Conservation (phyloP, 352 stramenopile species). For the Pythium utonaiense region DNA sequence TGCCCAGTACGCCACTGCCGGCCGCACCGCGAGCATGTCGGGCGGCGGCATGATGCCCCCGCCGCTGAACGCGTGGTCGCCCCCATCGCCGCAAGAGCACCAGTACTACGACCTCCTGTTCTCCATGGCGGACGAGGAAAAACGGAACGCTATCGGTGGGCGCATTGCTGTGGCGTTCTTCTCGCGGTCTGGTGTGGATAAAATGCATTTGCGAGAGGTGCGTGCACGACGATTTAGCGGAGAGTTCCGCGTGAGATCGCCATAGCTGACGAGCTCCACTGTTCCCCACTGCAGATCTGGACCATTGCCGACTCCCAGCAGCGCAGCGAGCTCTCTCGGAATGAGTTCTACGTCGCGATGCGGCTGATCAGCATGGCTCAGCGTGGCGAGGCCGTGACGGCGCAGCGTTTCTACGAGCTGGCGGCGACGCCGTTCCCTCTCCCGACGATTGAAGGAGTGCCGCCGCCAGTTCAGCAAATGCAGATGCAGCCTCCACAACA, state of each 20-base stretch:
- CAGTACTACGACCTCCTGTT: conserved; percentile 93
- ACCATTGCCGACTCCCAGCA: conserved; percentile 68
- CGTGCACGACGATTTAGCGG: neutral
- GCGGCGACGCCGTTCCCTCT: conserved; percentile 52
- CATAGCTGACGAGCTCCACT: neutral
- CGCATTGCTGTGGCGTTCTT: conserved; percentile 92
- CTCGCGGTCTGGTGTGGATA: conserved; percentile 88
- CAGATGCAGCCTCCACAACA: conserved; percentile 6
- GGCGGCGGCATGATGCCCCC: conserved; percentile 8
- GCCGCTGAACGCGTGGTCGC: conserved; percentile 49
- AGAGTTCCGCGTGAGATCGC: neutral
- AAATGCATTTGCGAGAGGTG: conserved; percentile 72
- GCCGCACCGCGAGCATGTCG: conserved; percentile 22
- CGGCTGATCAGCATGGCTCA: conserved; percentile 83
- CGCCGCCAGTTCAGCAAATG: conserved; percentile 27
- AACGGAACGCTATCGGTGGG: conserved; percentile 81
- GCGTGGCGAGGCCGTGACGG: conserved; percentile 54
- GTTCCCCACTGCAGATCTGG: conserved; percentile 52
- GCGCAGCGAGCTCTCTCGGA: conserved; percentile 66
- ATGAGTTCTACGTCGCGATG: conserved; percentile 87
- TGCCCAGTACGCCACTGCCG: conserved; percentile 36
- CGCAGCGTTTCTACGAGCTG: conserved; percentile 72
- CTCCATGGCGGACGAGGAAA: conserved; percentile 80
- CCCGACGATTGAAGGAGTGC: conserved; percentile 61
- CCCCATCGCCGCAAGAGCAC: conserved; percentile 56